These are phyloP conservation scores for Epicoccum nigrum DNA, from an alignment of 2,329 filamentous ascomycete genomes.

Conservation along the genomic window DNA sequence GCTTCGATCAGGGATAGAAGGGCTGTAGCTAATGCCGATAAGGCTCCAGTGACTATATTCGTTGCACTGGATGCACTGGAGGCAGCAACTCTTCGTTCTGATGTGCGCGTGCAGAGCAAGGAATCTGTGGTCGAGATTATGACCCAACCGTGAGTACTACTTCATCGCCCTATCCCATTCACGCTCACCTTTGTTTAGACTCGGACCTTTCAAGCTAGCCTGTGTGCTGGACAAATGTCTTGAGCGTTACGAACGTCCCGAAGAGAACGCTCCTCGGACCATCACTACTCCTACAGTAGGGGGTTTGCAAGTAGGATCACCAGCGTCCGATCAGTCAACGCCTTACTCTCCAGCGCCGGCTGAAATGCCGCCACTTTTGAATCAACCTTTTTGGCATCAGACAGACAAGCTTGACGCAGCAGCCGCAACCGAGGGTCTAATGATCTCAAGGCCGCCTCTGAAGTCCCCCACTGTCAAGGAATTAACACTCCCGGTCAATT, in stretches of 20 bases:
- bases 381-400: slow-evolving; percentile 2
- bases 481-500: not conserved
- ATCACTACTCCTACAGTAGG: not conserved
- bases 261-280: slow-evolving; percentile 24
- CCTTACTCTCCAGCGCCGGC: not conserved
- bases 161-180: not conserved
- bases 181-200: slow-evolving; percentile 23
- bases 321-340: not conserved
- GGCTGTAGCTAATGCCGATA: slow-evolving; percentile 13
- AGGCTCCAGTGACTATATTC: slow-evolving; percentile 39
- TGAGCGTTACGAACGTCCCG: slow-evolving; percentile 30
- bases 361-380: slow-evolving; percentile 1
- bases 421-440: not conserved
- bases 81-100: slow-evolving; percentile 41
- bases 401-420: not conserved
- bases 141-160: slow-evolving; percentile 39
- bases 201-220: slow-evolving; percentile 43
- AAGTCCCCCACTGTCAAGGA: not conserved
- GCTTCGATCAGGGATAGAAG: slow-evolving; percentile 26
- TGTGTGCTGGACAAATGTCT: slow-evolving; percentile 38
- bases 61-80: slow-evolving; percentile 43
- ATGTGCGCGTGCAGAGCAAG: slow-evolving; percentile 35
- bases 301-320: not conserved
- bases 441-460: not conserved
- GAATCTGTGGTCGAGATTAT: slow-evolving; percentile 44